Evolutionary conservation across 148 eudicot genomes (phyloP), one percentile per base, ranked within the genome.

Genomic region (Silene latifolia): DNA sequence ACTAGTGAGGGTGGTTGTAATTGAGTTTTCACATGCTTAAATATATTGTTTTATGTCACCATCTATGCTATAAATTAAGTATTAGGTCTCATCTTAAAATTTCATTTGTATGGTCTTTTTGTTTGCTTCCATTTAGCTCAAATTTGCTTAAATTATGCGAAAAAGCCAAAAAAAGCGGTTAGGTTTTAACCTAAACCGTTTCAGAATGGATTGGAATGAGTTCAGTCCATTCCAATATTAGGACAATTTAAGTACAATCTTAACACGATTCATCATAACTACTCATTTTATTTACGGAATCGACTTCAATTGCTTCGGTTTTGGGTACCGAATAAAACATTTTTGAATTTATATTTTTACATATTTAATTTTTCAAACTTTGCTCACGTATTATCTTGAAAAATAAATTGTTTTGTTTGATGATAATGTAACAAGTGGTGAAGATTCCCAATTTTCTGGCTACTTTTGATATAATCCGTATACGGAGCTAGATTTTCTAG

Each of bases 61-160:
- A 57, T 66, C 60, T 63, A 25, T 71, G 19, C 63, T 6, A 63
- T 17, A 9, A 25, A 67, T 25, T 68, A 75, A 27, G 64, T 21
- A 35, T n/a, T 76, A 69, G 67, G 68, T 58, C 59, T 57, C n/a
- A 12, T 19, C 56, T 19, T 68, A 1, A 42, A 71, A 51, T 32
- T 21, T 63, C 63, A 15, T 63, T 7, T 8, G 54, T 64, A 8
- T 19, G 13, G 14, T 24, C 14, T 23, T 47, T 63, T 74, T 47
- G 70, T 74, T 64, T 51, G 39, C 27, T 44, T 63, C 13, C 44
- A 44, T 27, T 64, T 20, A 18, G 59, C 20, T 51, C 9, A 63
- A 47, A 47, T 62, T 1, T 66, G 47, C 4, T 46, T 46, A 24
- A 11, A 20, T 65, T 6, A 21, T 12, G 24, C 8, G 27, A 7